A percentile compares a stretch with the other conserved stretches of the same genome.
These are phyloP conservation scores for Castanea crenata DNA, from an alignment of 306 rosid species.

Conservation along the genomic window DNA sequence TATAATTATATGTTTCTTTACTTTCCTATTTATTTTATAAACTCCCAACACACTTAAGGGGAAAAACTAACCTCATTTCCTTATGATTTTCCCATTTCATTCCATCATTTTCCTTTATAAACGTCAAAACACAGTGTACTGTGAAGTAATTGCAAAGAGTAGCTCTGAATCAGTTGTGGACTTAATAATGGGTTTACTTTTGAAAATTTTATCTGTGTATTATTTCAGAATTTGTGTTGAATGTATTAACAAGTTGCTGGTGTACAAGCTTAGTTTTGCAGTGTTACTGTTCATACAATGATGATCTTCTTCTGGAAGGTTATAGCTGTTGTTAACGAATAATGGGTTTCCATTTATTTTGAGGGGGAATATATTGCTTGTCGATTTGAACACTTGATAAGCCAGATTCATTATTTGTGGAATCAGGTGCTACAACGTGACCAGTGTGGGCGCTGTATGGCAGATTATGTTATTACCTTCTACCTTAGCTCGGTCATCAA, in stretches of 20 bases:
- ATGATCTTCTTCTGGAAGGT: neutral
- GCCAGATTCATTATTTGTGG: conserved; percentile 27
- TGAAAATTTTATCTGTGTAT: neutral
- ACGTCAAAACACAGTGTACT: too few relatives aligned
- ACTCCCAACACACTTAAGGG: too few relatives aligned
- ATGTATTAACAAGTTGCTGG: neutral
- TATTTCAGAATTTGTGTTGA: neutral
- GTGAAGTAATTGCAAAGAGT: neutral
- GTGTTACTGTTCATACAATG: neutral
- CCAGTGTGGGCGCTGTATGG: conserved; percentile 74
- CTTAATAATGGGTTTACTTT: neutral
- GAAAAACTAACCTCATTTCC: too few relatives aligned
- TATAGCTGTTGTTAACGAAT: neutral
- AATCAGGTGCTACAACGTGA: conserved; percentile 79
- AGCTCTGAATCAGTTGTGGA: neutral
- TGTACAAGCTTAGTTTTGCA: neutral
- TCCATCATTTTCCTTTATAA: too few relatives aligned
- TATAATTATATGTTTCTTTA: too few relatives aligned
- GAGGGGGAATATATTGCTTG: neutral
- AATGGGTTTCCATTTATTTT: neutral
- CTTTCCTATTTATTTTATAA: too few relatives aligned
- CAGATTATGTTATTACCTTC: conserved; percentile 50
- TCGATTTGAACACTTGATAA: neutral
- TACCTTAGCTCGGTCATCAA: conserved; percentile 47
- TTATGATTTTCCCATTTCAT: too few relatives aligned